These are phyloP conservation scores for Colletotrichum tabaci DNA, from an alignment of 2,329 filamentous ascomycete species.

Conservation along the genomic window DNA sequence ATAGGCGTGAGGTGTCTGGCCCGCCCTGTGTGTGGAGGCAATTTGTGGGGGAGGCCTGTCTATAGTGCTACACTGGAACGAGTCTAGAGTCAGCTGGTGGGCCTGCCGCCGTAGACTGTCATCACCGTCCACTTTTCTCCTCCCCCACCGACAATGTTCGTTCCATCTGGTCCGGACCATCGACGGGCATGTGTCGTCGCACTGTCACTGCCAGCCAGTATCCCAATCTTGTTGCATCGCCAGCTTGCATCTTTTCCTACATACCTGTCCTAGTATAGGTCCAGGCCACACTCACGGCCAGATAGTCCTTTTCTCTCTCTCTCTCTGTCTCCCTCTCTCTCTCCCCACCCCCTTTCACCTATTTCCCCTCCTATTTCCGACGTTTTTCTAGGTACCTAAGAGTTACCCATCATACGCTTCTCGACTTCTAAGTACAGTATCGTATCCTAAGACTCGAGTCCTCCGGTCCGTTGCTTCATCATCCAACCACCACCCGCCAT, in stretches of 20 bases:
- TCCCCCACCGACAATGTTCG: neutral
- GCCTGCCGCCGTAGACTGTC: slow-evolving; percentile 27
- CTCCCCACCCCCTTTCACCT: no score
- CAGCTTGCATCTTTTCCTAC: slow-evolving; percentile 2
- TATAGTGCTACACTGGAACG: no score
- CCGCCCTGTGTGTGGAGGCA: neutral
- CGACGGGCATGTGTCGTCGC: neutral
- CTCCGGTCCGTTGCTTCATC: slow-evolving; percentile 36
- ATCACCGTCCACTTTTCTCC: slow-evolving; percentile 24
- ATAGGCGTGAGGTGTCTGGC: neutral
- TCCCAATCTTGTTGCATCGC: slow-evolving; percentile 1
- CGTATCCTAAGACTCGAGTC: neutral
- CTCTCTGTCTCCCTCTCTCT: neutral
- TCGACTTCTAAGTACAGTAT: neutral
- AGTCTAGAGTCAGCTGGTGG: slow-evolving; percentile 4
- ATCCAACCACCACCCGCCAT: slow-evolving; percentile 19
- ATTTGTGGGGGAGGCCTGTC: slow-evolving; percentile 5
- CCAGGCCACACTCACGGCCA: neutral
- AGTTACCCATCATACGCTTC: neutral
- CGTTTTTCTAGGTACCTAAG: neutral
- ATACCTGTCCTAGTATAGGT: neutral
- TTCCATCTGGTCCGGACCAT: slow-evolving; percentile 1
- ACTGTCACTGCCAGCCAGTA: slow-evolving; percentile 1
- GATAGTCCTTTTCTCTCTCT: neutral
- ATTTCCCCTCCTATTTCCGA: neutral